Evolutionary conservation across 495 filamentous ascomycete genomes (phyloP).

Genomic region (Patellaria atrata): DNA sequence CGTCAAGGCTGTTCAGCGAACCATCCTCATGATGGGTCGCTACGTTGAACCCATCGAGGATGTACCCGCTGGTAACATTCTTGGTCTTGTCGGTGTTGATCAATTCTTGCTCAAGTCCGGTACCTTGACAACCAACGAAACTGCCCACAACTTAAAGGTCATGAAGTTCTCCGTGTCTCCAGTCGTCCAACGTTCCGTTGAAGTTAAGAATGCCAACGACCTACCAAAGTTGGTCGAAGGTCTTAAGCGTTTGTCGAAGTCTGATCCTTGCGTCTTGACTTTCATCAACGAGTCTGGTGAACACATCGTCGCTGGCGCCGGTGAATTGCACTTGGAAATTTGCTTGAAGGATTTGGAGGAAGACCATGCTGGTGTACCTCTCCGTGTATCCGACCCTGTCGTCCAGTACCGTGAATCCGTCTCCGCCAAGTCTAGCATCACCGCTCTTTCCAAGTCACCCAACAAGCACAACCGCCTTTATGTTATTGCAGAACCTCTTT

Average conservation of each 20-base stretch:
- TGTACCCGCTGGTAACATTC: constrained; percentile 98
- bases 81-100: constrained; percentile 97
- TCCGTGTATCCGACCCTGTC: constrained; percentile 92
- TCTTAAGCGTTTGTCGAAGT: constrained; percentile 99
- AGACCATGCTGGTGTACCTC: constrained; percentile 95
- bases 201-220: constrained; percentile 99
- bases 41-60: constrained; percentile 98
- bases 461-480: constrained; percentile 99
- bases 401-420: constrained; percentile 98
- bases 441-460: constrained; percentile 96
- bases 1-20: constrained; percentile 99
- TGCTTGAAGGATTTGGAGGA: constrained; percentile 99
- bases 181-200: constrained; percentile 95
- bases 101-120: constrained; percentile 99
- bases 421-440: constrained; percentile 65
- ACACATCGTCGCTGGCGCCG: constrained; percentile 97
- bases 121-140: constrained; percentile 93
- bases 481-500: constrained; percentile 75
- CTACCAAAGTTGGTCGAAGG: constrained; percentile 99
- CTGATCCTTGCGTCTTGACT: constrained; percentile 93
- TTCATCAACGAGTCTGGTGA: constrained; percentile 82
- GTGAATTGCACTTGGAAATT: constrained; percentile 98
- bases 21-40: constrained; percentile 99
- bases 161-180: constrained; percentile 99
- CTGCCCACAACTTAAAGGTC: constrained; percentile 99